phyloP scores from a whole-genome alignment of 1,284 basidiomycete genomes.

The Irpex sp. region DNA sequence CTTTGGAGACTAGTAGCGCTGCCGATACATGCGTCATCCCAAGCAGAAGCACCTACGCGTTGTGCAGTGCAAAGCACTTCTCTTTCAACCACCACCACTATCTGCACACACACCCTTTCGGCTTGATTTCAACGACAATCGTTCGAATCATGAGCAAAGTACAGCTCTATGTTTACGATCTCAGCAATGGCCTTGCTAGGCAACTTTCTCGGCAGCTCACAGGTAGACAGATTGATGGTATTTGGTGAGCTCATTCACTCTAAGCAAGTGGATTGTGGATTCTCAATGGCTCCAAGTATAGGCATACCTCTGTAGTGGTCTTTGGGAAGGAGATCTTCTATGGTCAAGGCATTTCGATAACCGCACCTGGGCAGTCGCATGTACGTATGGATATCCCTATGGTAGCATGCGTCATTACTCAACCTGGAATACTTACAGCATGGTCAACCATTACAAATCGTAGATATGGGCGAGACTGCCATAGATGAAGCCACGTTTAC shows the following conservation, averaged over 20 bases:
- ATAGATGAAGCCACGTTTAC: constrained; percentile 83
- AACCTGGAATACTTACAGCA: constrained; percentile 45
- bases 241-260: constrained; percentile 56
- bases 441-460: constrained; percentile 69
- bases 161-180: constrained; percentile 84
- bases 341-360: constrained; percentile 76
- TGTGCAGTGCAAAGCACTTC: background rate
- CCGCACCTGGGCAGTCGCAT: constrained; percentile 73
- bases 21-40: background rate
- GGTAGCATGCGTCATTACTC: background rate
- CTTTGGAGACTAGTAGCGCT: background rate
- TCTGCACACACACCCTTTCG: background rate
- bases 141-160: constrained; percentile 17
- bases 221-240: constrained; percentile 84
- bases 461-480: constrained; percentile 80
- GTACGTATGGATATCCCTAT: constrained; percentile 37
- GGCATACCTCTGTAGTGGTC: constrained; percentile 89
- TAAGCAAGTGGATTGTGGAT: background rate
- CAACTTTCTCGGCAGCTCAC: constrained; percentile 75
- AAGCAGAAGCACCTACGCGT: background rate
- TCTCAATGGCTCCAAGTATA: constrained; percentile 25
- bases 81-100: background rate
- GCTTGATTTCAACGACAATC: background rate
- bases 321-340: constrained; percentile 87
- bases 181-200: constrained; percentile 80